Percentiles rank a stretch among this genome's conserved stretches.
These are phyloP conservation scores for Sicyos baderoa DNA, from an alignment of 306 rosid species.

Conservation along the genomic window DNA sequence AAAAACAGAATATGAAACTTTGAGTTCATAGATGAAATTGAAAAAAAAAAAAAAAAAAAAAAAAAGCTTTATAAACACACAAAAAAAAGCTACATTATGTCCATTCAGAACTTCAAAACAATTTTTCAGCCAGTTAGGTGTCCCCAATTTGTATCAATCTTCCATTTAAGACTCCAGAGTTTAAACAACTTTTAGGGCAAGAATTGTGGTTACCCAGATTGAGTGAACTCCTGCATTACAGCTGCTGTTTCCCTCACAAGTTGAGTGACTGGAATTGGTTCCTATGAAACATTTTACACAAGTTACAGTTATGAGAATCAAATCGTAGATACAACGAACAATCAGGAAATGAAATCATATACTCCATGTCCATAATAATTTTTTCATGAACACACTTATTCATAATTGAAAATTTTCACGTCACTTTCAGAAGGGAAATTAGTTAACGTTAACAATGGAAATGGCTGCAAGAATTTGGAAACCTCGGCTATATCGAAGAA, in stretches of 20 bases:
- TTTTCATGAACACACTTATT: background rate
- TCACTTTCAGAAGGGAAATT: background rate
- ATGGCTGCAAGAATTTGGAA: background rate
- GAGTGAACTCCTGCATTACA: slow-evolving; percentile 97
- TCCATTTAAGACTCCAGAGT: background rate
- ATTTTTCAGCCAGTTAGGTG: background rate
- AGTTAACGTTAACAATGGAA: background rate
- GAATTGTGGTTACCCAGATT: slow-evolving; percentile 63
- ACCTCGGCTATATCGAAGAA: background rate
- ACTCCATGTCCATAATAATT: background rate
- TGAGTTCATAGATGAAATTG: background rate
- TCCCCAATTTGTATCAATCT: background rate
- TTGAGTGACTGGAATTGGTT: slow-evolving; percentile 89
- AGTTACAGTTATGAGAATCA: background rate
- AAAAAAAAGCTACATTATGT: background rate
- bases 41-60: too few species aligned
- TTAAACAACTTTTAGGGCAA: background rate
- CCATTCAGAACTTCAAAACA: slow-evolving; percentile 11
- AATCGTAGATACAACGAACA: background rate
- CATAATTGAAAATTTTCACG: background rate
- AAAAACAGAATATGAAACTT: background rate
- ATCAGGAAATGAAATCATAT: background rate
- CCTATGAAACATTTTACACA: slow-evolving; percentile 37
- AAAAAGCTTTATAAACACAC: too few species aligned
- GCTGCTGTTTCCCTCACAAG: slow-evolving; percentile 96